Evolutionary conservation across 2,329 filamentous ascomycete genomes (phyloP), one percentile per base, ranked within the genome.

Genomic region (Cryphonectria radicalis): DNA sequence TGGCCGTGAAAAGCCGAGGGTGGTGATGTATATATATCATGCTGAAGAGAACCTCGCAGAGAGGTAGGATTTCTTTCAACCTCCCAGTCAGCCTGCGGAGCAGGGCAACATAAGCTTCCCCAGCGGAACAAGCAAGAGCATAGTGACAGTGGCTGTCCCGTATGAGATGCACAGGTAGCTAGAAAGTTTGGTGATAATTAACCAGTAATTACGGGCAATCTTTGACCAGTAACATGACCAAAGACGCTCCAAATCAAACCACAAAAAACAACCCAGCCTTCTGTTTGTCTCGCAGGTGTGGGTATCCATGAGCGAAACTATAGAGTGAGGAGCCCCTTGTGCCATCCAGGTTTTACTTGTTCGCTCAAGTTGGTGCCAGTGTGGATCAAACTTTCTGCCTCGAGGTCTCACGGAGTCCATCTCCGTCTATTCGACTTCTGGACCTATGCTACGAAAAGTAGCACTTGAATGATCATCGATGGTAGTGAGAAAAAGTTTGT

Each of bases 1-100:
- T 60, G 67, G n/a, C 60, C 46, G 25, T 65, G 50, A 43, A 32
- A 50, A 69, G 37, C 62, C 67, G 60, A 43, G 53, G 22, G 55
- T 6, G 35, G n/a, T 46, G 37, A 43, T 43, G n/a, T n/a, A n/a
- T n/a, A n/a, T 62, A 62, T 22, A 35, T 40, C n/a, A 32, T 37
- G 59, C 7, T 22, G 28, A 19, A 22, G 28, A 62, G 59, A 37
- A 13, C 8, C 8, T 62, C 22, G n/a, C 14, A 25, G n/a, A 25
- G 50, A 28, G 50, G 7, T 22, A 6, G 11, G 10, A 14, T 25
- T 55, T 28, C 28, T 28, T 10, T 55, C 50, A 14, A n/a, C 10
- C 5, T 55, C 13, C 50, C 50, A 55, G 22, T 14, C 50, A 25
- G 50, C 50, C 50, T 55, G 50, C 8, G n/a, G n/a, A 28, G 4